Evolutionary conservation across 306 rosid species (phyloP).

Genomic region (Benincasa hispida): DNA sequence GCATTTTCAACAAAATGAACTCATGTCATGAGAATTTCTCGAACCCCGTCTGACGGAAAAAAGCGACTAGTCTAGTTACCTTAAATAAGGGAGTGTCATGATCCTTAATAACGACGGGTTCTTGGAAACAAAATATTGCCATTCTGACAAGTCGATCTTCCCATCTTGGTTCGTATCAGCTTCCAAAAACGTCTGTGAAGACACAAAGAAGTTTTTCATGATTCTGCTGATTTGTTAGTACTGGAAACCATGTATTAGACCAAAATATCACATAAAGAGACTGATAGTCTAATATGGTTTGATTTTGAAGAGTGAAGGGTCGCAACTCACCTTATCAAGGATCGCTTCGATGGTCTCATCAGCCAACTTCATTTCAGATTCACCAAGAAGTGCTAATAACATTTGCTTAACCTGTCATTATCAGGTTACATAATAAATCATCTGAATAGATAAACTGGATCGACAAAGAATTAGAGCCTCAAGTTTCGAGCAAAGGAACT

Average conservation of each 20-base stretch:
- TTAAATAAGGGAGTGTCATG: constrained; percentile 82
- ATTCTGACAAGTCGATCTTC: constrained; percentile 64
- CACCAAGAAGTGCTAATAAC: constrained; percentile 79
- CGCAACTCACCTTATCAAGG: constrained; percentile 49
- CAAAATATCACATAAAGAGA: background rate
- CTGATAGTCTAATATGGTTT: background rate
- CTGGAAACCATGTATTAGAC: background rate
- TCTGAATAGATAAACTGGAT: background rate
- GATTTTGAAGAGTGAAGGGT: background rate
- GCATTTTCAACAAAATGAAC: constrained; percentile 7
- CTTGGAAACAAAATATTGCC: constrained; percentile 54
- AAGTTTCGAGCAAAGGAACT: background rate
- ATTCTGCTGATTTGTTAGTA: background rate
- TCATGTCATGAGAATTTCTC: background rate
- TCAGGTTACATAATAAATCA: background rate
- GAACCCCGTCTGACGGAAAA: background rate
- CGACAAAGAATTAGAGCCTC: background rate
- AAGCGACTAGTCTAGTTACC: constrained; percentile 18
- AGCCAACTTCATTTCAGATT: constrained; percentile 64
- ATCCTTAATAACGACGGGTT: constrained; percentile 72
- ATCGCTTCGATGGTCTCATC: constrained; percentile 75
- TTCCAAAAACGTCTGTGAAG: constrained; percentile 67
- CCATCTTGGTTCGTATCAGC: constrained; percentile 86
- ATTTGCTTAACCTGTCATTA: constrained; percentile 68
- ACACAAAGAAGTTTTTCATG: background rate